Evolutionary conservation across 208 protist species (phyloP).

Genomic region (Crithidia bombi): DNA sequence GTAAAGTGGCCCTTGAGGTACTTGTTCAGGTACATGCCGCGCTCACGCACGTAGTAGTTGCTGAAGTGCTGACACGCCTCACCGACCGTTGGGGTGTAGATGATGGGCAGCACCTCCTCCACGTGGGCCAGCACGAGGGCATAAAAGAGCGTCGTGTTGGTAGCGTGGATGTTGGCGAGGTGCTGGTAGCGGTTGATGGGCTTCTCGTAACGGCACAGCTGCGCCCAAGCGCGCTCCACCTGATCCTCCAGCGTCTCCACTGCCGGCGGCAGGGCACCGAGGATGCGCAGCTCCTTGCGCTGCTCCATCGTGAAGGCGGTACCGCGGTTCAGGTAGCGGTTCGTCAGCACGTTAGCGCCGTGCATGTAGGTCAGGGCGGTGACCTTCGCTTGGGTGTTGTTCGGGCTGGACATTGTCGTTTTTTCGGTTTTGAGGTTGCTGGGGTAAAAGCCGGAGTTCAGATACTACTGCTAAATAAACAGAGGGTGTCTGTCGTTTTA

Average conservation of each 20-base stretch:
- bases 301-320: conserved; percentile 84
- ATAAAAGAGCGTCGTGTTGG: conserved; percentile 86
- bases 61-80: conserved; percentile 94
- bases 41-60: conserved; percentile 74
- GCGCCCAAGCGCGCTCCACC: conserved; percentile 68
- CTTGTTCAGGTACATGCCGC: conserved; percentile 91
- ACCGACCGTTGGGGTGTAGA: conserved; percentile 93
- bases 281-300: conserved; percentile 68
- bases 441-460: background rate
- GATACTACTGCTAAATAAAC: too few species aligned
- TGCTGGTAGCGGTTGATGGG: conserved; percentile 88
- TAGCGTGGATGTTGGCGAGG: conserved; percentile 63
- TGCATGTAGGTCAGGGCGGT: conserved; percentile 31
- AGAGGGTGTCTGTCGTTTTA: too few species aligned
- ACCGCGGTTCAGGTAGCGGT: conserved; percentile 82
- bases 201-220: conserved; percentile 77
- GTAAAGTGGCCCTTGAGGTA: conserved; percentile 83
- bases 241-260: conserved; percentile 87
- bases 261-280: conserved; percentile 61
- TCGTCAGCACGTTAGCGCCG: conserved; percentile 51
- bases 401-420: background rate
- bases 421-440: background rate
- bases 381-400: conserved; percentile 19
- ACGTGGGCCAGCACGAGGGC: conserved; percentile 75
- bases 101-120: conserved; percentile 77